Evolutionary conservation across 73 alveolate genomes (phyloP), one percentile per base, ranked within the genome.

Genomic region (Symbiodinium natans): DNA sequence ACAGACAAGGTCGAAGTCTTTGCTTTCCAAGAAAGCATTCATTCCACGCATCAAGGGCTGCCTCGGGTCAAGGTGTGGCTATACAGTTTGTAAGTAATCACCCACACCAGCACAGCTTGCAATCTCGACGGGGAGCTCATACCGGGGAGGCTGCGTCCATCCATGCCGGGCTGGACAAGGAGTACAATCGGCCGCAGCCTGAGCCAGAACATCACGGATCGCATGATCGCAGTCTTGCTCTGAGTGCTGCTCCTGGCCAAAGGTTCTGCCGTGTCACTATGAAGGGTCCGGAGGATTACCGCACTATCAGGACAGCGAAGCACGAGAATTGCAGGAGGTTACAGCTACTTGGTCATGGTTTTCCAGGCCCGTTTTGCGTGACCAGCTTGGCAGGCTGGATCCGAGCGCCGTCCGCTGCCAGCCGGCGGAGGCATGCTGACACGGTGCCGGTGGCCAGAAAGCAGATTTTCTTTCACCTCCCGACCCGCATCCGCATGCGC

Each of bases 221-320:
- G n/a, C n/a, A n/a, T n/a, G n/a, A n/a, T n/a, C n/a, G n/a, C n/a
- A n/a, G n/a, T n/a, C n/a, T n/a, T n/a, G n/a, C n/a, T n/a, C n/a
- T n/a, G n/a, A n/a, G n/a, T n/a, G n/a, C n/a, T n/a, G n/a, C n/a
- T n/a, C n/a, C n/a, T n/a, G n/a, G n/a, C n/a, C n/a, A 21, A n/a
- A 90, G 97, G 97, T 90, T 71, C 88, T 90, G 97, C 97, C 97
- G 97, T 39, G 54, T 90, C 56, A 90, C 97, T 34, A 90, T 90
- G 97, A 90, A 90, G 40, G 97, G 97, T 56, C 97, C 97, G 17
- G 89, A 90, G 68, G 97, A 90, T 31, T 90, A 71, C 80, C 97
- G 97, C 48, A 90, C 97, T 89, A 41, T 90, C 52, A 90, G 97
- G 97, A 25, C 43, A 1, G 80, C 17, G 31, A 15, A 29, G 17